These are phyloP conservation scores for Inga oerstediana DNA, from an alignment of 306 rosid species.

Conservation along the genomic window DNA sequence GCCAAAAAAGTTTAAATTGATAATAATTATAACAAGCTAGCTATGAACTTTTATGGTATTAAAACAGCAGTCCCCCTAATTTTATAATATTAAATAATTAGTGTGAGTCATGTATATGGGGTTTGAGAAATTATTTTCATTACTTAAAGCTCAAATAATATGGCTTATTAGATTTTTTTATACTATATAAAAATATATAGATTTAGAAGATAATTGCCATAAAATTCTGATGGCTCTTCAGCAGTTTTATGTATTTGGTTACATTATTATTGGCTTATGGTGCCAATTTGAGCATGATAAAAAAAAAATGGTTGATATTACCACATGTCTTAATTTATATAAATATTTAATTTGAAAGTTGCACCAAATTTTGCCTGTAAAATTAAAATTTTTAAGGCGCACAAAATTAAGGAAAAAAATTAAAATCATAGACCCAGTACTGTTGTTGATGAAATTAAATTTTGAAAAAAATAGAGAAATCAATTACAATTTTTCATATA, in stretches of 20 bases:
- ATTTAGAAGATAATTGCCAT: background rate
- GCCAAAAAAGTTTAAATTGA: background rate
- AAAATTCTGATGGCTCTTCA: background rate
- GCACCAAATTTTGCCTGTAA: background rate
- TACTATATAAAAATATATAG: background rate
- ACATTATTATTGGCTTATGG: background rate
- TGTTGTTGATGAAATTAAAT: no score
- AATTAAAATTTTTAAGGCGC: background rate
- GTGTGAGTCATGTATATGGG: background rate
- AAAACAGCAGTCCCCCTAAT: background rate
- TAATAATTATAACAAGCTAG: background rate
- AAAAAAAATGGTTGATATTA: background rate
- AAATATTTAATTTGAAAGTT: background rate
- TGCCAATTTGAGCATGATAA: background rate
- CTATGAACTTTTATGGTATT: background rate
- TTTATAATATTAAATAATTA: background rate
- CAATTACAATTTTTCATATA: background rate
- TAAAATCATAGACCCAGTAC: background rate
- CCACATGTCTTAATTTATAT: background rate
- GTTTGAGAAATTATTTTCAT: background rate
- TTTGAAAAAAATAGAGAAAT: no score
- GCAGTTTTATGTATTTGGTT: background rate
- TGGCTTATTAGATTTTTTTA: no score
- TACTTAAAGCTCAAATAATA: background rate
- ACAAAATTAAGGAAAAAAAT: background rate